phyloP scores from a whole-genome alignment of 768 basidiomycete species.

The Lactarius deliciosus region DNA sequence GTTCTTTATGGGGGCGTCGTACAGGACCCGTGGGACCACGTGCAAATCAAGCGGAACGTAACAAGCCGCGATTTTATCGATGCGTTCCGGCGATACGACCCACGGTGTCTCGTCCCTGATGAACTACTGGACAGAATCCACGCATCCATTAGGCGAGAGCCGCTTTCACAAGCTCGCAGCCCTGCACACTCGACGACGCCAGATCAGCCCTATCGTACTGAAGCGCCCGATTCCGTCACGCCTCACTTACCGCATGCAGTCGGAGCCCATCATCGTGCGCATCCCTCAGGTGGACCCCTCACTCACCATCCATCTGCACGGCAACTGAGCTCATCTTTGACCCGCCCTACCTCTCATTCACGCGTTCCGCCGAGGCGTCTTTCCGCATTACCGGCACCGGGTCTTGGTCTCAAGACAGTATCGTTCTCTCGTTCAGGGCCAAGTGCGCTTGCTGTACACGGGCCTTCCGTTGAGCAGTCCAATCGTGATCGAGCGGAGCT shows the following conservation, averaged over 20 bases:
- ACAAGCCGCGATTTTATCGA: conserved; percentile 77
- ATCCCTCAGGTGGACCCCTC: conserved; percentile 84
- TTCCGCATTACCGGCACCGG: conserved; percentile 88
- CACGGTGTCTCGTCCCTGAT: conserved; percentile 65
- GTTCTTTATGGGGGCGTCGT: conserved; percentile 75
- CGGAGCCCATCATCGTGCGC: conserved; percentile 82
- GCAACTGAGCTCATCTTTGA: conserved; percentile 89
- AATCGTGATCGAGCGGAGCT: conserved; percentile 82
- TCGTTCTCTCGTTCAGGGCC: conserved; percentile 81
- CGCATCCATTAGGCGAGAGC: conserved; percentile 68
- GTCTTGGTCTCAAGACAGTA: conserved; percentile 79
- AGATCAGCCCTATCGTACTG: conserved; percentile 61
- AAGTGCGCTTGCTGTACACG: conserved; percentile 78
- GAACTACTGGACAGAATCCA: conserved; percentile 78
- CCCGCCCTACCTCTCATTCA: conserved; percentile 78
- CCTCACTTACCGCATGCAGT: conserved; percentile 85
- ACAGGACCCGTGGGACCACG: conserved; percentile 55
- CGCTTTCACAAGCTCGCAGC: conserved; percentile 66
- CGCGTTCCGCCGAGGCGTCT: conserved; percentile 74
- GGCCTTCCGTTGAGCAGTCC: conserved; percentile 78
- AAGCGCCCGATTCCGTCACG: conserved; percentile 74
- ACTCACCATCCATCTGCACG: conserved; percentile 79
- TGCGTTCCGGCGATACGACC: conserved; percentile 79
- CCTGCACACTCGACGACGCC: conserved; percentile 41
- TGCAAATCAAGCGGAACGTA: conserved; percentile 57